Evolutionary conservation across 371 early-diverging fungal species (phyloP).

Genomic region (Rhizopus stolonifer): DNA sequence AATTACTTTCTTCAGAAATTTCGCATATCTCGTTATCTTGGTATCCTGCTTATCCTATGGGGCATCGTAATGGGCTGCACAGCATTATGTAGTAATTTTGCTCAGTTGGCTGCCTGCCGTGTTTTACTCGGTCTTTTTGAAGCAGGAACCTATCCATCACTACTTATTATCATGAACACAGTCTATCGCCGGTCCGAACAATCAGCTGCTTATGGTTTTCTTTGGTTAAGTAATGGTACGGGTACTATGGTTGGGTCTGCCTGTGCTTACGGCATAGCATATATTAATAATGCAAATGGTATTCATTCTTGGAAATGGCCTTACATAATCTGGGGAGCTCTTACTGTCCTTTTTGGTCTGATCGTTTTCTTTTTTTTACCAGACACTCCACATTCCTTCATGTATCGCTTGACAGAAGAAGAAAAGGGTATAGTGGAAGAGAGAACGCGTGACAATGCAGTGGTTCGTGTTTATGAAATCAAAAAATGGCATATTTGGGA

Average conservation of each 20-base stretch:
- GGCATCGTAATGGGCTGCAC: slow-evolving; percentile 14
- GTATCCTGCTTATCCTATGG: slow-evolving; percentile 27
- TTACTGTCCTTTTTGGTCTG: slow-evolving; percentile 23
- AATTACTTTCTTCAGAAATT: slow-evolving; percentile 33
- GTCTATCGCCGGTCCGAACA: slow-evolving; percentile 35
- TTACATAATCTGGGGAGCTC: slow-evolving; percentile 27
- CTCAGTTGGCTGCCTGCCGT: slow-evolving; percentile 26
- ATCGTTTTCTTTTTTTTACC: slow-evolving; percentile 26
- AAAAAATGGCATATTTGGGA: slow-evolving; percentile 26
- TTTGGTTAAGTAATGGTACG: slow-evolving; percentile 43
- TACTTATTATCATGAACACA: slow-evolving; percentile 25
- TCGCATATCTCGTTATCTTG: slow-evolving; percentile 31
- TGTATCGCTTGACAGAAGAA: slow-evolving; percentile 23
- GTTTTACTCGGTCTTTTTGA: slow-evolving; percentile 37
- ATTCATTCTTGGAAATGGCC: slow-evolving; percentile 27
- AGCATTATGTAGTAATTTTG: slow-evolving; percentile 21
- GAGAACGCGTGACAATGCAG: slow-evolving; percentile 23
- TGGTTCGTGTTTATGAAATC: slow-evolving; percentile 20
- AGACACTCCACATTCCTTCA: slow-evolving; percentile 18
- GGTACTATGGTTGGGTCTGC: slow-evolving; percentile 20
- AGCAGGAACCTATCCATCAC: slow-evolving; percentile 29
- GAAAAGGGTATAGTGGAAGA: slow-evolving; percentile 26
- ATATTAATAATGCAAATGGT: slow-evolving; percentile 20
- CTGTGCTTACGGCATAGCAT: slow-evolving; percentile 22
- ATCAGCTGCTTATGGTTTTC: slow-evolving; percentile 25